Evolutionary conservation across 306 rosid species (phyloP), one percentile per base, ranked within the genome.

Genomic region (Pyrus communis): DNA sequence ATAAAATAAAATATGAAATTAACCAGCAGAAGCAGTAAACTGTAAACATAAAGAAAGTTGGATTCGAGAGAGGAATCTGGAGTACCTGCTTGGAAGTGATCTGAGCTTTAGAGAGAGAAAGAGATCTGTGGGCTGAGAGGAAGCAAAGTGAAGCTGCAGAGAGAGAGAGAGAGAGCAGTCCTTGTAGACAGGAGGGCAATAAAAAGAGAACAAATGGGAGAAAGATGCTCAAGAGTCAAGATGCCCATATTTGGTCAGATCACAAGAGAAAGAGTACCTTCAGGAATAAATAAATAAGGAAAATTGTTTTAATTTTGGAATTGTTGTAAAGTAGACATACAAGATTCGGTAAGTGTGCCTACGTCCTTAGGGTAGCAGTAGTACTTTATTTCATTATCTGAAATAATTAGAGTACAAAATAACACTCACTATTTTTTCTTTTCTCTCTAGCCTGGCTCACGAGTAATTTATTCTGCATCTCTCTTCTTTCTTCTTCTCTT

Each of bases 21-120:
- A 33, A 69, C 49, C 71, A 27, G 67, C 73, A 13, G 52, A 55
- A 43, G 78, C 77, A 43, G 62, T 19, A 40, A 71, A 61, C 52
- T 43, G 62, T 22, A 49, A 68, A 67, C 60, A 54, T 21, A 51
- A 69, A 23, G 57, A 55, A 54, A 18, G 18, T n/a, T 1, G 77
- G 75, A 60, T 57, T 55, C 6, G 22, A 7, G 60, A 49, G 28
- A 84, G 68, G 69, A 54, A 71, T 51, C 25, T 52, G 68, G 64
- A 22, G 59, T 84, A 90, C 91, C 91, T 88, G 83, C 69, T 71
- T 25, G 77, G 66, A 72, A 40, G 60, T 80, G 87, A 82, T 82
- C 84, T 70, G 78, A 63, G 72, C 54, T 61, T 67, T 38, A 59
- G 75, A 71, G 75, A 46, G 30, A 59, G 72, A 51, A 21, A 49